Percentiles rank a stretch among this genome's conserved stretches.
Evolutionary conservation across 805 yeast genomes (phyloP).

Genomic region (Schwanniomyces occidentalis): DNA sequence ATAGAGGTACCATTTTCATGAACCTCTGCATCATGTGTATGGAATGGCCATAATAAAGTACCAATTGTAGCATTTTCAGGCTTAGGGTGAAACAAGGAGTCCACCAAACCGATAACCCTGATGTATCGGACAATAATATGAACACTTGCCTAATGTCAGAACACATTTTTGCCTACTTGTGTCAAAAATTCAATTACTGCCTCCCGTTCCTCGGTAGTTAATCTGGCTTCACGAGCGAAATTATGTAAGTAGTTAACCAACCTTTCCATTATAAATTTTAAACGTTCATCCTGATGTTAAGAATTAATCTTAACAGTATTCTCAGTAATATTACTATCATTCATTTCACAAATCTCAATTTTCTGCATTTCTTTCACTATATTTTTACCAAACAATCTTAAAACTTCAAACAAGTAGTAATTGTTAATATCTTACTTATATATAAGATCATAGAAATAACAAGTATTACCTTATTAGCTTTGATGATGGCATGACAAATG

Average conservation of each 20-base stretch:
- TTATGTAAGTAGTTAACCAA: constrained; percentile 20
- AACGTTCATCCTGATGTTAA: constrained; percentile 10
- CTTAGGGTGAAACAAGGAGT: constrained; percentile 20
- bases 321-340: constrained; percentile 19
- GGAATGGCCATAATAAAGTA: constrained; percentile 23
- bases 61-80: constrained; percentile 21
- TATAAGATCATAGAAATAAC: too few species aligned
- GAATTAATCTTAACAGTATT: constrained; percentile 20
- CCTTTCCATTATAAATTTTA: constrained; percentile 11
- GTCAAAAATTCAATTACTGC: constrained; percentile 18
- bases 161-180: constrained; percentile 18
- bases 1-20: constrained; percentile 16
- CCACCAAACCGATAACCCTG: constrained; percentile 22
- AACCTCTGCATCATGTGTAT: constrained; percentile 21
- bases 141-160: constrained; percentile 22
- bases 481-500: too few species aligned
- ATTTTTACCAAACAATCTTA: too few species aligned
- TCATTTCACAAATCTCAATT: constrained; percentile 13
- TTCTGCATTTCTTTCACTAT: too few species aligned
- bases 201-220: constrained; percentile 21
- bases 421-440: too few species aligned
- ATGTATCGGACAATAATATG: constrained; percentile 17
- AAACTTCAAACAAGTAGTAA: too few species aligned
- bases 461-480: too few species aligned
- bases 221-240: constrained; percentile 21